Evolutionary conservation across 1,284 basidiomycete genomes (phyloP).

Genomic region (Amylostereum chailletii): DNA sequence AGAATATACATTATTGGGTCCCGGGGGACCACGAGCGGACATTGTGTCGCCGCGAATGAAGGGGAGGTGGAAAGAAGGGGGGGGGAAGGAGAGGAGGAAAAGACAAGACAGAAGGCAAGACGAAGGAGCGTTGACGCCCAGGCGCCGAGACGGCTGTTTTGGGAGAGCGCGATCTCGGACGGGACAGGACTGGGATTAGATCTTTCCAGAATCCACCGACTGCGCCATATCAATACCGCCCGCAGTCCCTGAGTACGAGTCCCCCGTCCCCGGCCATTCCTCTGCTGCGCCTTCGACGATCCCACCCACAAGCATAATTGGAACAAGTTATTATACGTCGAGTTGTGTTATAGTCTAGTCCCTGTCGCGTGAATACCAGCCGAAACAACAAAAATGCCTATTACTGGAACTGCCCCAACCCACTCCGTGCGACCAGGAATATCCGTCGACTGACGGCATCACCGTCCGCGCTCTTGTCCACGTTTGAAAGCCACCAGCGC

Average conservation of each 20-base stretch:
- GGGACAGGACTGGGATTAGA: neutral
- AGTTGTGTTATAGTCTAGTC: neutral
- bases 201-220: neutral
- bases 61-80: neutral
- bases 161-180: neutral
- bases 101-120: neutral
- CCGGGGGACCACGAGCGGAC: no score
- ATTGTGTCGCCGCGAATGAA: neutral
- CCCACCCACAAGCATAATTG: neutral
- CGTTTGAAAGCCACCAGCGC: conserved; percentile 51
- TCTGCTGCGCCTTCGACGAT: neutral
- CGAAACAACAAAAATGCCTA: neutral
- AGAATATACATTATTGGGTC: no score
- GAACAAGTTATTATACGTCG: no score
- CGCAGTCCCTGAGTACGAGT: neutral
- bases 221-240: neutral
- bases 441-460: conserved; percentile 33
- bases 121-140: neutral
- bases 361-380: neutral
- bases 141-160: neutral
- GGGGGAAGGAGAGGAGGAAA: neutral
- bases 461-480: conserved; percentile 20
- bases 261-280: no score
- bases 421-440: conserved; percentile 27
- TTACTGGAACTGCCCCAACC: conserved; percentile 11